These are phyloP conservation scores for Metschnikowia gelsemii DNA, from an alignment of 805 yeast species.

Conservation along the genomic window DNA sequence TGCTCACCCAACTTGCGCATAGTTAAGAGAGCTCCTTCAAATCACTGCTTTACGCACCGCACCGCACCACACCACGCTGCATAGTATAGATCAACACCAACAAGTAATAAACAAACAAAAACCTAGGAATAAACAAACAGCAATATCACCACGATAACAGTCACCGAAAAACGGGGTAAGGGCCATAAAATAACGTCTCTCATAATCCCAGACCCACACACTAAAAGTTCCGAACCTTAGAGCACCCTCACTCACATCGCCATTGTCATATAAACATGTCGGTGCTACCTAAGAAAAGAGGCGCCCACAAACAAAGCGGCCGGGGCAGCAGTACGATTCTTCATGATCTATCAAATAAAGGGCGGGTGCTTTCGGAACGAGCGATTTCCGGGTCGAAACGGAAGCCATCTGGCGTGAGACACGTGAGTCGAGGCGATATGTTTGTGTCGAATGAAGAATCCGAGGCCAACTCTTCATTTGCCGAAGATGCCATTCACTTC, in stretches of 20 bases:
- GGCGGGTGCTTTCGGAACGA: constrained; percentile 30
- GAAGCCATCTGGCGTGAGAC: constrained; percentile 23
- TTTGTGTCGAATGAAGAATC: constrained; percentile 18
- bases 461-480: constrained; percentile 20
- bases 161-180: not conserved
- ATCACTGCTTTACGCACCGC: no score
- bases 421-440: constrained; percentile 23
- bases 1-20: no score
- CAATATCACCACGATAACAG: no score
- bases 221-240: no score
- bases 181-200: not conserved
- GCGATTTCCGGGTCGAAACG: constrained; percentile 20
- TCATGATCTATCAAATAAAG: constrained; percentile 31
- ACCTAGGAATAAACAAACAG: not conserved
- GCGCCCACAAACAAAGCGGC: constrained; percentile 12
- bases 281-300: constrained; percentile 29
- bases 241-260: not conserved
- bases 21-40: no score
- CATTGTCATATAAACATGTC: constrained; percentile 9
- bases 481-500: constrained; percentile 42
- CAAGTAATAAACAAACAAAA: not conserved
- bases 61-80: not conserved
- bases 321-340: constrained; percentile 21
- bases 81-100: not conserved
- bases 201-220: no score